These are phyloP conservation scores for Pichia scutulata DNA, from an alignment of 805 yeast species.

Conservation along the genomic window DNA sequence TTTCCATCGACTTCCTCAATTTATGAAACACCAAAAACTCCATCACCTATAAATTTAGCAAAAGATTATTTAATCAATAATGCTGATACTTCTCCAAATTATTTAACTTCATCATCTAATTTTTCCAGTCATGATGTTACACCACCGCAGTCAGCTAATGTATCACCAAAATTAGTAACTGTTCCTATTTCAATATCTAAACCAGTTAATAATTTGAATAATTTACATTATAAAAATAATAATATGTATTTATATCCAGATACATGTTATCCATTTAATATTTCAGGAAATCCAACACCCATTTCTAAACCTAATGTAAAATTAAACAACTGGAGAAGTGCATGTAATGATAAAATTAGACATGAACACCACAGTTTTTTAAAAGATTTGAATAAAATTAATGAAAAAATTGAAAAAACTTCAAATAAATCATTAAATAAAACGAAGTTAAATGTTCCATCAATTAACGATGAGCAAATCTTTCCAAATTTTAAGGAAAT, in stretches of 20 bases:
- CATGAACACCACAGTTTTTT: slow-evolving; percentile 34
- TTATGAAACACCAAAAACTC: slow-evolving; percentile 19
- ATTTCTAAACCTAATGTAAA: slow-evolving; percentile 27
- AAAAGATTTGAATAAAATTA: slow-evolving; percentile 22
- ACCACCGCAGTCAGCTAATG: slow-evolving; percentile 23
- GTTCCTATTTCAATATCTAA: slow-evolving; percentile 10
- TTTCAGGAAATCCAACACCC: slow-evolving; percentile 18
- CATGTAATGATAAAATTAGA: slow-evolving; percentile 33
- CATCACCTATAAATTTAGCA: slow-evolving; percentile 5
- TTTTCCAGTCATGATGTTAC: slow-evolving; percentile 13
- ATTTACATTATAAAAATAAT: slow-evolving; percentile 17
- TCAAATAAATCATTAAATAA: neutral
- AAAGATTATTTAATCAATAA: neutral
- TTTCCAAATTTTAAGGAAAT: slow-evolving; percentile 16
- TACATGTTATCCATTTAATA: slow-evolving; percentile 29
- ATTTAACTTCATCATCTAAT: slow-evolving; percentile 10
- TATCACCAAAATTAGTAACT: slow-evolving; percentile 19
- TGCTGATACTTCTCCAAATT: neutral
- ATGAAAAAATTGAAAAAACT: slow-evolving; percentile 27
- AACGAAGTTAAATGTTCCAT: neutral
- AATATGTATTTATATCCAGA: slow-evolving; percentile 25
- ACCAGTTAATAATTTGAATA: slow-evolving; percentile 11
- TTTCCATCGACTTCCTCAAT: neutral
- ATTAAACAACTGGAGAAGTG: slow-evolving; percentile 37
- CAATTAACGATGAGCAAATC: neutral